Conservation (phyloP, 2,329 filamentous ascomycete species). For the Hymenoscyphus linearis region DNA sequence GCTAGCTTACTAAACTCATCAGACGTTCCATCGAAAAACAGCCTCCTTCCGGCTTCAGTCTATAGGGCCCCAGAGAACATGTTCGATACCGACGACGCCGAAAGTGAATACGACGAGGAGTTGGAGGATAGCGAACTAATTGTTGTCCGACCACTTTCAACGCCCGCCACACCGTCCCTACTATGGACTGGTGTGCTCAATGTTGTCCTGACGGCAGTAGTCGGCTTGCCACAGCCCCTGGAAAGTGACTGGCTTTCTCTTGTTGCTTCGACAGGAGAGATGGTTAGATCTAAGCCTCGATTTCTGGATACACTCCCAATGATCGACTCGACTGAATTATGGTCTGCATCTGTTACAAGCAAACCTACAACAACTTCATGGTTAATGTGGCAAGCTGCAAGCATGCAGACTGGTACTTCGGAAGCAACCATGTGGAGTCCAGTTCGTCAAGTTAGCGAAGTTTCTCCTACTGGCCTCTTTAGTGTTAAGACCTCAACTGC, state of each 20-base stretch:
- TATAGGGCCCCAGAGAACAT: constrained; percentile 7
- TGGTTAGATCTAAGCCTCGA: constrained; percentile 16
- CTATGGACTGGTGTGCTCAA: constrained; percentile 15
- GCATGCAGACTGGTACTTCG: not conserved
- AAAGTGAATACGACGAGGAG: constrained; percentile 17
- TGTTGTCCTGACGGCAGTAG: not conserved
- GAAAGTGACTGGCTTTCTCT: constrained; percentile 20
- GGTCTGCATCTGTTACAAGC: constrained; percentile 9
- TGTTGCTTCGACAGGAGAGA: constrained; percentile 13
- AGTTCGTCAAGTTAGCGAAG: not conserved
- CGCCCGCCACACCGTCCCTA: constrained; percentile 8
- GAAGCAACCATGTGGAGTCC: constrained; percentile 17
- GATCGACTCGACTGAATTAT: constrained; percentile 17
- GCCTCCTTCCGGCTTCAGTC: constrained; percentile 37
- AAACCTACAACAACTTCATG: not conserved
- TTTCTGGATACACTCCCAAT: constrained; percentile 9
- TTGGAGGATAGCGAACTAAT: constrained; percentile 12
- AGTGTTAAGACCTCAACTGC: constrained; percentile 9
- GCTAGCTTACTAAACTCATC: constrained; percentile 51
- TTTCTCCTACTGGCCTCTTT: constrained; percentile 20
- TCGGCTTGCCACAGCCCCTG: constrained; percentile 24
- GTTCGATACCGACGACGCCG: constrained; percentile 22
- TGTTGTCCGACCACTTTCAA: constrained; percentile 21
- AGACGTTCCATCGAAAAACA: constrained; percentile 47
- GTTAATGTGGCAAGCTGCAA: constrained; percentile 13